phyloP scores from a whole-genome alignment of 2,329 filamentous ascomycete species.

The Parascedosporium putredinis region DNA sequence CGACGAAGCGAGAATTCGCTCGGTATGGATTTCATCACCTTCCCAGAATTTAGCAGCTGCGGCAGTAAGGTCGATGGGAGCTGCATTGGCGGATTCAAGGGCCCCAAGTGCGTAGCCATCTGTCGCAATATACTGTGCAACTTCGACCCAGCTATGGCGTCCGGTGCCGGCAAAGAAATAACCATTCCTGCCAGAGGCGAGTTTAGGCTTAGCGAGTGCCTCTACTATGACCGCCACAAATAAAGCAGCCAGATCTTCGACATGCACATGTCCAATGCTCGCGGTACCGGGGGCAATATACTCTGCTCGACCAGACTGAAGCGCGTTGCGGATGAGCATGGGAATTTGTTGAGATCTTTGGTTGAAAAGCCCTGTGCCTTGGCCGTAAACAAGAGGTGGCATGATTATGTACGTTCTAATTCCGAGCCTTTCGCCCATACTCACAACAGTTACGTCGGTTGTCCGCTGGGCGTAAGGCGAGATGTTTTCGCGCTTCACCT shows the following conservation, averaged over 20 bases:
- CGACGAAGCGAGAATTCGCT: slow-evolving; percentile 2
- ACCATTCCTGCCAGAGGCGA: slow-evolving; percentile 23
- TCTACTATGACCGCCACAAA: slow-evolving; percentile 24
- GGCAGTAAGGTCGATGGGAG: not conserved
- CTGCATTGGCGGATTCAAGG: slow-evolving; percentile 10
- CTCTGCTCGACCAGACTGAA: slow-evolving; percentile 10
- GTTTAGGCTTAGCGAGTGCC: slow-evolving; percentile 17
- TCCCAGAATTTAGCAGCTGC: not conserved
- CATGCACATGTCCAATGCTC: slow-evolving; percentile 29
- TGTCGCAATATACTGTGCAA: slow-evolving; percentile 22
- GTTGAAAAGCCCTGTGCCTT: slow-evolving; percentile 28
- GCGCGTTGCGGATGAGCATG: slow-evolving; percentile 17
- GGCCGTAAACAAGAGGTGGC: slow-evolving; percentile 32
- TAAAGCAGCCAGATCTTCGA: slow-evolving; percentile 27
- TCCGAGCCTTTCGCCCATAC: slow-evolving; percentile 22
- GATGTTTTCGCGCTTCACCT: slow-evolving; percentile 22
- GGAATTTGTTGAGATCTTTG: slow-evolving; percentile 24
- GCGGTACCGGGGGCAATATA: slow-evolving; percentile 23
- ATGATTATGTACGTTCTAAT: slow-evolving; percentile 33
- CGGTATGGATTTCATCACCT: not conserved
- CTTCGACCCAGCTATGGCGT: slow-evolving; percentile 23
- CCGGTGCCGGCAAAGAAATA: slow-evolving; percentile 30
- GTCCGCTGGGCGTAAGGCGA: slow-evolving; percentile 29
- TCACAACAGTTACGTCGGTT: slow-evolving; percentile 29
- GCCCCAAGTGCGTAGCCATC: slow-evolving; percentile 18